Evolutionary conservation across 208 protist species (phyloP).

Genomic region (Crithidia brevicula): DNA sequence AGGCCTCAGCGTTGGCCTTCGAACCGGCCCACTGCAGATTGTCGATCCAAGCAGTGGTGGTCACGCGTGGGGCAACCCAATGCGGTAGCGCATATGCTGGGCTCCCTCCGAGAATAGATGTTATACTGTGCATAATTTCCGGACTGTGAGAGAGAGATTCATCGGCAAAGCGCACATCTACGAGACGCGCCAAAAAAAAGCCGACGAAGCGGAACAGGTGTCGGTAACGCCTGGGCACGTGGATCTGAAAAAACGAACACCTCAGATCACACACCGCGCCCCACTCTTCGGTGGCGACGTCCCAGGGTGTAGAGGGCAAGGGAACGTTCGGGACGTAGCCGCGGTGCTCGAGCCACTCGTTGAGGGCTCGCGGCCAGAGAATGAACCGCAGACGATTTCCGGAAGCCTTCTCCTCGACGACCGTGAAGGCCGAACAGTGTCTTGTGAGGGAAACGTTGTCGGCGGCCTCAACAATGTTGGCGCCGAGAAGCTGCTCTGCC

Average conservation of each 20-base stretch:
- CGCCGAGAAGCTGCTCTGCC: background rate
- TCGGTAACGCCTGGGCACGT: background rate
- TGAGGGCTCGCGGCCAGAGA: conserved; percentile 13
- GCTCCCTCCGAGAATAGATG: conserved; percentile 6
- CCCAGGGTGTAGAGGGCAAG: conserved; percentile 16
- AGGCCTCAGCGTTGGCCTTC: background rate
- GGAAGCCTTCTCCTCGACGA: conserved; percentile 11
- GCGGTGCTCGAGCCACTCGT: conserved; percentile 5
- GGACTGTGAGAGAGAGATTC: conserved; percentile 10
- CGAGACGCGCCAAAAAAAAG: conserved; percentile 3
- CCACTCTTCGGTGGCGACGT: conserved; percentile 1
- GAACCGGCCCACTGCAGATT: conserved; percentile 20
- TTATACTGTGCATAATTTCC: conserved; percentile 19
- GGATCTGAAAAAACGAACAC: conserved; percentile 23
- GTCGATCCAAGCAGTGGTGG: conserved; percentile 21
- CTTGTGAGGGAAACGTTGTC: background rate
- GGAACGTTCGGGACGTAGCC: conserved; percentile 15
- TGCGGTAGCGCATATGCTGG: background rate
- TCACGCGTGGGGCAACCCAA: conserved; percentile 1
- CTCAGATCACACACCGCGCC: conserved; percentile 14
- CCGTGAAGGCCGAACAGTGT: background rate
- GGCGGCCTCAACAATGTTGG: background rate
- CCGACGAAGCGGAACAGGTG: conserved; percentile 16
- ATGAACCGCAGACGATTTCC: conserved; percentile 20
- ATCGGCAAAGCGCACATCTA: conserved; percentile 21